These are phyloP conservation scores for Reutealis trisperma DNA, from an alignment of 345 rosid species.

Conservation along the genomic window DNA sequence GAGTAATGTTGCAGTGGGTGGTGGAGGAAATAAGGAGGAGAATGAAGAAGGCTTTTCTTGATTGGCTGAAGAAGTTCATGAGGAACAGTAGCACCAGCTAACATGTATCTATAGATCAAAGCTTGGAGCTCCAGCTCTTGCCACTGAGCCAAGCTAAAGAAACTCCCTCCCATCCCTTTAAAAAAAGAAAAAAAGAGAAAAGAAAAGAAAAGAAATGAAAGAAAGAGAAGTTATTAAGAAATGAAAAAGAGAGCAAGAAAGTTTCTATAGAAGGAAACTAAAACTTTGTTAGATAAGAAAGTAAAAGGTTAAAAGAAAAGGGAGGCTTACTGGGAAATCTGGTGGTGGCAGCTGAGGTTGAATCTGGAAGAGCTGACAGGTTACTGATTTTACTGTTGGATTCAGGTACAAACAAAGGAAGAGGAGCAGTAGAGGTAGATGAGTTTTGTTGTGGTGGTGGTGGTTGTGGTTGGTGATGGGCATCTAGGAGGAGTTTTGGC, in stretches of 20 bases:
- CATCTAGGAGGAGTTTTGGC: conserved; percentile 65
- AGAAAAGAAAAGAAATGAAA: conserved; percentile 7
- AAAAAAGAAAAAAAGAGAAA: background rate
- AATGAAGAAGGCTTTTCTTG: conserved; percentile 74
- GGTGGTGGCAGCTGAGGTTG: conserved; percentile 31
- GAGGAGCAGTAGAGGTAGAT: conserved; percentile 53
- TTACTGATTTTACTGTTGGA: conserved; percentile 47
- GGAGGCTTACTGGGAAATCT: conserved; percentile 52
- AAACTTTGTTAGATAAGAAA: background rate
- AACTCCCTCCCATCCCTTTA: conserved; percentile 66
- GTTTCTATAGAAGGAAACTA: background rate
- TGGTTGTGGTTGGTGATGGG: conserved; percentile 22
- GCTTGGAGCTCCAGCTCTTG: conserved; percentile 97
- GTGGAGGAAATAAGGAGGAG: conserved; percentile 62
- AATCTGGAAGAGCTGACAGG: conserved; percentile 58
- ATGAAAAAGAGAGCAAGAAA: background rate
- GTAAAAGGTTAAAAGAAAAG: conserved; percentile 2
- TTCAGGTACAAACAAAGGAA: conserved; percentile 78
- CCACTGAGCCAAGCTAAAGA: conserved; percentile 83
- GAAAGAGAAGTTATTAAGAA: background rate
- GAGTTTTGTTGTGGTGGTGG: conserved; percentile 35
- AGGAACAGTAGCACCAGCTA: conserved; percentile 87
- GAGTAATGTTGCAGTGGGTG: conserved; percentile 55
- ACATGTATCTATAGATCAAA: conserved; percentile 88
- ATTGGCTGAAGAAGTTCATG: conserved; percentile 82